Conservation (phyloP, 164 flowering plant genomes). For the Buxus sempervirens region DNA sequence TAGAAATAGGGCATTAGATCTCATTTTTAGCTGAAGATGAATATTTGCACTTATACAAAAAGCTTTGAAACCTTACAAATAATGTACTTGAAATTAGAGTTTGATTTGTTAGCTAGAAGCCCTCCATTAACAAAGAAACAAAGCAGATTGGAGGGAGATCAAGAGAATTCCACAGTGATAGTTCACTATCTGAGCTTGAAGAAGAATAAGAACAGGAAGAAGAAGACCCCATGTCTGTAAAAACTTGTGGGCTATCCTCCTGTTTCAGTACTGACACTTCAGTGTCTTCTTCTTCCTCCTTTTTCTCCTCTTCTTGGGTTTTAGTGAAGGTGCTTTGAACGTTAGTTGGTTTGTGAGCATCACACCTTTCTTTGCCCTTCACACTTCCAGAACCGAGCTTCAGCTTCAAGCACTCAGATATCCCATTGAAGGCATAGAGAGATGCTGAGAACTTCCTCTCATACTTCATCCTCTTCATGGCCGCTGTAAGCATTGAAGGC, state of each 20-base stretch:
- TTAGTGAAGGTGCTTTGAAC: neutral
- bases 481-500: neutral
- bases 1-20: no score
- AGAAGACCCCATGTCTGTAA: slow-evolving; percentile 5
- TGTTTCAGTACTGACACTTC: slow-evolving; percentile 3
- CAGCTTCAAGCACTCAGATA: slow-evolving; percentile 54
- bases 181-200: slow-evolving; percentile 30
- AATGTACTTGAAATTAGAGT: no score
- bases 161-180: slow-evolving; percentile 59
- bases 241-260: slow-evolving; percentile 2
- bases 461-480: slow-evolving; percentile 60
- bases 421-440: slow-evolving; percentile 63
- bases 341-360: slow-evolving; percentile 10
- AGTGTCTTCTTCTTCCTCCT: slow-evolving; percentile 6
- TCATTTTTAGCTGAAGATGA: no score
- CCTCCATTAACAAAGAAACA: no score
- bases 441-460: slow-evolving; percentile 71
- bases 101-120: no score
- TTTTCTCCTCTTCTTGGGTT: slow-evolving; percentile 5
- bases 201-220: slow-evolving; percentile 15
- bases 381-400: slow-evolving; percentile 17
- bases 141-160: slow-evolving; percentile 67
- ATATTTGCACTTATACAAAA: no score
- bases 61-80: no score
- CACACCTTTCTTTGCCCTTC: slow-evolving; percentile 4